These are phyloP conservation scores for Xylaria castorea DNA, from an alignment of 495 filamentous ascomycete species.

Conservation along the genomic window DNA sequence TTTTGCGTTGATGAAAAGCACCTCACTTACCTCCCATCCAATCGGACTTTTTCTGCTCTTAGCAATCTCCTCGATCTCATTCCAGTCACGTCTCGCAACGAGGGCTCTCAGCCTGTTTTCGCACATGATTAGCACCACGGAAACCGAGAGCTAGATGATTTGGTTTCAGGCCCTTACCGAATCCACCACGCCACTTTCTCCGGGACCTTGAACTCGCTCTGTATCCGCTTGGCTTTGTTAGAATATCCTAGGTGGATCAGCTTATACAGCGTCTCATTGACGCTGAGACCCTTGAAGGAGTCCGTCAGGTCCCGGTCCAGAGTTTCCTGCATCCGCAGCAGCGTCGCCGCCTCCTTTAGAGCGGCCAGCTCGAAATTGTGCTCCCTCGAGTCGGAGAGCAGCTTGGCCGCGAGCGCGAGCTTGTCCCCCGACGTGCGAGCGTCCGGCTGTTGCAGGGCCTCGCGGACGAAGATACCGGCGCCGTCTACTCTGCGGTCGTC, in stretches of 20 bases:
- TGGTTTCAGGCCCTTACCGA: conserved; percentile 45
- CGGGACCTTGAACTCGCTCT: conserved; percentile 89
- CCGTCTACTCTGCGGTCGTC: conserved; percentile 93
- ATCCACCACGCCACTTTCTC: conserved; percentile 93
- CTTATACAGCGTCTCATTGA: conserved; percentile 90
- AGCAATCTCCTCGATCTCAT: conserved; percentile 84
- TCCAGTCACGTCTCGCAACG: conserved; percentile 88
- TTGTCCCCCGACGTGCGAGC: conserved; percentile 72
- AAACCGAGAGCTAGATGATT: too few species aligned
- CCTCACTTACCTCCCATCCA: conserved; percentile 81
- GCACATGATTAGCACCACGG: not conserved
- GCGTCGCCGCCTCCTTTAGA: conserved; percentile 75
- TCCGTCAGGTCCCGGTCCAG: conserved; percentile 84
- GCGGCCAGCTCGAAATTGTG: conserved; percentile 74
- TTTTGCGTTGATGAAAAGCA: not conserved
- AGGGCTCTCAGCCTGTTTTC: conserved; percentile 76
- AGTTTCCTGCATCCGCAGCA: conserved; percentile 83
- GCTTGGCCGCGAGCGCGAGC: conserved; percentile 79
- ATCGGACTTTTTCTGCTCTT: conserved; percentile 82
- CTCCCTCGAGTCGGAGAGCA: conserved; percentile 85
- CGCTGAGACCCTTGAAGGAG: conserved; percentile 76
- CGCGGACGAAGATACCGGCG: conserved; percentile 81
- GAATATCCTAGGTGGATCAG: conserved; percentile 76
- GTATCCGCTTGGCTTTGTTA: conserved; percentile 82
- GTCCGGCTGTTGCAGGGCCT: conserved; percentile 74